These are phyloP conservation scores for Dryas alaskensis DNA, from an alignment of 306 rosid species.

Conservation along the genomic window DNA sequence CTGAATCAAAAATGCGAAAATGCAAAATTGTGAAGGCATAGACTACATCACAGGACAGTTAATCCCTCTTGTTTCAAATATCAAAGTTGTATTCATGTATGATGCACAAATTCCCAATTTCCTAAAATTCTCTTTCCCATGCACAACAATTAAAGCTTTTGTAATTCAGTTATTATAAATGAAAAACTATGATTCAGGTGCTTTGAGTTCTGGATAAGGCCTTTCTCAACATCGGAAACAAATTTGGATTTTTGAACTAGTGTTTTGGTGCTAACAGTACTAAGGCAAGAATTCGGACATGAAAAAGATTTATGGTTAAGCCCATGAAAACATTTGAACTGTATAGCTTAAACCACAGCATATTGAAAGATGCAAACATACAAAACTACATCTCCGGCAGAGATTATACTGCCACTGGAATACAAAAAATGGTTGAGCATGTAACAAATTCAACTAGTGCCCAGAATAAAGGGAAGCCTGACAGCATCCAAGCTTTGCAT, in stretches of 20 bases:
- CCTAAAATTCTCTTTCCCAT: neutral
- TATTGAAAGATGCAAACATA: slow-evolving; percentile 17
- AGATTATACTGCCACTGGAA: slow-evolving; percentile 13
- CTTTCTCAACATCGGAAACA: neutral
- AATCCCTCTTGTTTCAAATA: neutral
- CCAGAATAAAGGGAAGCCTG: slow-evolving; percentile 43
- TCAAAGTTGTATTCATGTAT: neutral
- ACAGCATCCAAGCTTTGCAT: slow-evolving; percentile 54
- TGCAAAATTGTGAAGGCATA: too few relatives aligned
- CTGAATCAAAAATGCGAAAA: too few relatives aligned
- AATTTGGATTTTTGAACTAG: neutral
- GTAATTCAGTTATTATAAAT: neutral
- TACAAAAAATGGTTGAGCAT: slow-evolving; percentile 32
- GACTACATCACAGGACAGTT: neutral
- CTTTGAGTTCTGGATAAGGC: neutral
- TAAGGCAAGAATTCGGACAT: neutral
- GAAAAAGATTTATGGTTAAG: neutral
- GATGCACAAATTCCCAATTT: neutral
- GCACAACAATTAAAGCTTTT: neutral
- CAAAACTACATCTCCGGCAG: slow-evolving; percentile 15
- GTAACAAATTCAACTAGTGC: slow-evolving; percentile 36
- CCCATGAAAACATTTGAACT: neutral
- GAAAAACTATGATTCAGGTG: too few relatives aligned
- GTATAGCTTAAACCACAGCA: slow-evolving; percentile 3
- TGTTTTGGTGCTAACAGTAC: neutral